Evolutionary conservation across 1,284 basidiomycete genomes (phyloP).

Genomic region (Cronartium quercuum): DNA sequence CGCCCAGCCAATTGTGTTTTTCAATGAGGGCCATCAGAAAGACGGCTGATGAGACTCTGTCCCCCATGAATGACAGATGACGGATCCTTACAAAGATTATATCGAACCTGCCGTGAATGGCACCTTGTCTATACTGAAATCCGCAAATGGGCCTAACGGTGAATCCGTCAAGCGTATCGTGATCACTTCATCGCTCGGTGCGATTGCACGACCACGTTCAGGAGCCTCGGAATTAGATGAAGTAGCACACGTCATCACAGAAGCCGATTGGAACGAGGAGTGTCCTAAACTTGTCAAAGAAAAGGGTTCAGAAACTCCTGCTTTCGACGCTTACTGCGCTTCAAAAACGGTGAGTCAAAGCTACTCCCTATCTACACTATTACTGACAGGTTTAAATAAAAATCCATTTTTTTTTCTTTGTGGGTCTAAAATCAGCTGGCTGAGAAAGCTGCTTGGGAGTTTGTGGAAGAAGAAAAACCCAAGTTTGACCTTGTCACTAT

Average conservation of each 20-base stretch:
- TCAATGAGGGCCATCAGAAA: no score
- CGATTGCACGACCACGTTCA: conserved; percentile 43
- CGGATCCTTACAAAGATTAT: conserved; percentile 48
- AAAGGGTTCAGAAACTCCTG: neutral
- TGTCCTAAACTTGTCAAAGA: neutral
- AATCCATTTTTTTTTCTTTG: neutral
- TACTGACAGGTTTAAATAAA: neutral
- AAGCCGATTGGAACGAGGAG: neutral
- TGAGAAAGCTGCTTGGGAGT: conserved; percentile 4
- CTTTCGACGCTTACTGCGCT: neutral
- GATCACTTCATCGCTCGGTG: conserved; percentile 52
- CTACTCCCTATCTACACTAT: neutral
- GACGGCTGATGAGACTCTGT: conserved; percentile 19
- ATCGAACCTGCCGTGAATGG: conserved; percentile 53
- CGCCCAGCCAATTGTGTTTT: no score
- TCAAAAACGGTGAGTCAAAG: neutral
- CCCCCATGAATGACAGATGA: neutral
- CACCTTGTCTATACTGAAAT: conserved; percentile 50
- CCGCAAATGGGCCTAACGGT: conserved; percentile 44
- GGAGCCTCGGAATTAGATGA: no score
- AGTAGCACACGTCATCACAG: neutral
- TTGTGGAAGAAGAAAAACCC: neutral
- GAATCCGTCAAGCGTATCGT: conserved; percentile 51
- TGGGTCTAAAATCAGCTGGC: neutral
- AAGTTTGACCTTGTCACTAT: neutral